Base-by-base conservation (phyloP, 805 yeast genomes). In the Yamadazyma ubonensis region DNA sequence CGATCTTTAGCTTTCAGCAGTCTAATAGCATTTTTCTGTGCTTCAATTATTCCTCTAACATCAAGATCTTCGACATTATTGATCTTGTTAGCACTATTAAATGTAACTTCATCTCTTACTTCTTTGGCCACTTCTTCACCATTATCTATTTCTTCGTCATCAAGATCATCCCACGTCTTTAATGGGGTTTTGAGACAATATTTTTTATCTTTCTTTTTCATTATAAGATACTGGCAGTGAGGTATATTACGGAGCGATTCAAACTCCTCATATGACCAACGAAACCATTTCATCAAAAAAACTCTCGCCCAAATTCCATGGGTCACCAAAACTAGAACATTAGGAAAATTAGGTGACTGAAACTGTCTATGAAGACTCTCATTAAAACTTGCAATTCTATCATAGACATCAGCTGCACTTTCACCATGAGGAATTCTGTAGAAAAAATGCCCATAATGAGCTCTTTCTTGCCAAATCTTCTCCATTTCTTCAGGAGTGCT, bases 231-330 rank as follows among this genome's bases (percentile, higher is more conserved):
- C 48, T 82, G 79, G 53, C 96, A 91, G 57, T 90, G 93, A 1
- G 88, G 88, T 11, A 90, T 79, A 57, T 90, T 90, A 44, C 83
- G 75, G 46, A 90, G 71, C 33, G 82, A 73, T 61, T 90, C 97
- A 61, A 89, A 90, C 55, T 82, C 80, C 57, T 89, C 96, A 55
- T 84, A 91, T 2, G 84, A 75, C 96, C 97, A 90, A 42, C 96
- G 70, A 58, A 80, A 90, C 96, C 96, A 90, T 53, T 89, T 86
- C 89, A 89, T 88, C 30, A 90, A 61, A 52, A 90, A 90, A 6
- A 90, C 97, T 29, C 97, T 70, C 3, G 95, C 85, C 91, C 95
- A 88, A 11, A 90, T 86, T 7, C 97, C 97, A 58, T 90, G 97
- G 4, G 96, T 85, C 29, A 90, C 96, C 29, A 90, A 64, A 2